These are phyloP conservation scores for Nevesoporus exiguus DNA, from an alignment of 768 basidiomycete species.

Conservation along the genomic window DNA sequence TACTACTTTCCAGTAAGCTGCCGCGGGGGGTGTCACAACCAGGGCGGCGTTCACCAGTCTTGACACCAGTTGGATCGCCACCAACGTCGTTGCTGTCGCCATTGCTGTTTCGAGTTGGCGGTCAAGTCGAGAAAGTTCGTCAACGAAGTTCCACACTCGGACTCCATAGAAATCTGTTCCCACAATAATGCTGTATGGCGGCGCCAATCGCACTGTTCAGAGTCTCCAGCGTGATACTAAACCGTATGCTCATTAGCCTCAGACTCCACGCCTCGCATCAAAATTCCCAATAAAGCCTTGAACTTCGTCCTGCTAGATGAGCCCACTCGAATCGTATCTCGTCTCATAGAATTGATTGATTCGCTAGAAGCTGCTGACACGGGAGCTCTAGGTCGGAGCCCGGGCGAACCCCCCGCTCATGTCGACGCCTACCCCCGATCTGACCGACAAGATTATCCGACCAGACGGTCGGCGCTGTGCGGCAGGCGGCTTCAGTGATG, in stretches of 20 bases:
- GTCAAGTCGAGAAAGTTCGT: too few relatives aligned
- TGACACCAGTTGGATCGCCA: too few relatives aligned
- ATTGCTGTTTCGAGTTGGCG: too few relatives aligned
- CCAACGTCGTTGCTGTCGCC: too few relatives aligned
- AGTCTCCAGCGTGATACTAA: too few relatives aligned
- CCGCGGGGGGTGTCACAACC: too few relatives aligned
- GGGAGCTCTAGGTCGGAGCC: background rate
- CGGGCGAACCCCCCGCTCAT: background rate
- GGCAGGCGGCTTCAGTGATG: constrained; percentile 1
- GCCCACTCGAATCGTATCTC: background rate
- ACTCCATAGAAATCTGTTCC: background rate
- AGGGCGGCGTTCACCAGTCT: too few relatives aligned
- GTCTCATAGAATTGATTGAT: background rate
- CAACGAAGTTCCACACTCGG: too few relatives aligned
- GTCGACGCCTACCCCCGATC: background rate
- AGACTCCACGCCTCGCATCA: background rate
- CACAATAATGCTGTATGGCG: background rate
- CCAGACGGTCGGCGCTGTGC: background rate
- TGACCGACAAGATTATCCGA: background rate
- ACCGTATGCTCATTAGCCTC: background rate
- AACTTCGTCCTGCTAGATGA: background rate
- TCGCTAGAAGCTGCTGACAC: background rate
- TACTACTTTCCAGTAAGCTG: too few relatives aligned
- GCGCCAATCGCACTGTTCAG: too few relatives aligned
- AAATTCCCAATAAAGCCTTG: background rate